Base-by-base conservation (phyloP, 768 basidiomycete species). In the Psilocybe sp. region DNA sequence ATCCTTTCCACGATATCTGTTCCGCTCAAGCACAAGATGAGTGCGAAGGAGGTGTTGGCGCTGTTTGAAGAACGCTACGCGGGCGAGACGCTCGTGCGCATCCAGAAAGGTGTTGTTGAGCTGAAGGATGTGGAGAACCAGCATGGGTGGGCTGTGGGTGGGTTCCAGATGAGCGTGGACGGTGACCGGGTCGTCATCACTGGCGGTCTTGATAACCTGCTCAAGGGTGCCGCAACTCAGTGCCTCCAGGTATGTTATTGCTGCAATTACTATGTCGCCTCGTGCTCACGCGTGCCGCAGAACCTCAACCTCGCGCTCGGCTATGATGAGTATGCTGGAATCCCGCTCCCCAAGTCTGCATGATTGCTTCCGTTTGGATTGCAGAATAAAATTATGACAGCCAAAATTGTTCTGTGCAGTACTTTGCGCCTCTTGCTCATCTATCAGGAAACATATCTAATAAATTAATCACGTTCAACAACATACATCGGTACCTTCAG, bases 211-310 rank as follows among this genome's bases (percentile, higher is more conserved):
- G 97, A 99, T 64, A 99, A 99, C 71, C 71, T 99, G 49, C 75
- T 99, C 54, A 99, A 99, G 68, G 97, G 97, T 6, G 97, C 97
- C 44, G 97, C 97, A 14, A 98, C 96, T n/a, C 97, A 99, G 68
- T 98, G 96, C 67, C 64, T 99, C 54, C 94, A 96, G 79, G 91
- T 92, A 44, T 15, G 84, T 69, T 35, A 11, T 48, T 23, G 5
- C 5, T 23, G 47, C 40, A 50, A n/a, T 19, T 47, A 13, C 14
- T 32, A 16, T 10, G 5, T 43, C 32, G 16, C 28, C 23, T 44
- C 23, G 38, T 16, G 12, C 16, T 15, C n/a, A 42, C 19, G 12
- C 37, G 58, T 20, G 38, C 13, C 33, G 8, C 58, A 94, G 87
- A 97, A 97, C 65, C 70, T 97, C 63, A 97, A 96, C 71, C 75